Evolutionary conservation across 306 rosid genomes (phyloP), one percentile per base, ranked within the genome.

Genomic region (Cucurbita ficifolia): DNA sequence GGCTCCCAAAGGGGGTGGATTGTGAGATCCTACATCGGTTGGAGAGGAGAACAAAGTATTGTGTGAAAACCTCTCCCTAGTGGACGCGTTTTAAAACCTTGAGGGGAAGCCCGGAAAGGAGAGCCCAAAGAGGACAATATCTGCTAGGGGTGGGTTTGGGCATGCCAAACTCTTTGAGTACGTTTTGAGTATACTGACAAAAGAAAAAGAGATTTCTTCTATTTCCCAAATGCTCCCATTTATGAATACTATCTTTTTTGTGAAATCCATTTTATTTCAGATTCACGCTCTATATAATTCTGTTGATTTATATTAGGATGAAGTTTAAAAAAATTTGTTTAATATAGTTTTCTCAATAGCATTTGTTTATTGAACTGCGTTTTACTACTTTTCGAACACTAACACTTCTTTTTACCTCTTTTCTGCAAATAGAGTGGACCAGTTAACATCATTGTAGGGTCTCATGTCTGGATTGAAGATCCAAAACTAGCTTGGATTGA

Each of bases 381-480:
- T 29, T 45, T 24, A 56, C 35, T 53, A 7, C n/a, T 19, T 17
- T 59, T 42, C 10, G 50, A 42, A 74, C 49, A 7, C 46, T 74
- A 39, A 18, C 54, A 24, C 45, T 67, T 36, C 40, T 60, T 77
- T 39, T 51, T 11, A 52, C 73, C 69, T 40, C 69, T 69, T 39
- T 77, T 70, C 74, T 75, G 67, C 82, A 81, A 83, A 82, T 89
- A 95, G 99, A 88, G 96, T 87, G 90, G 86, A 62, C 93, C 97
- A 36, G 99, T 91, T 68, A 91, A 95, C 80, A 91, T 95, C 55
- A 89, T 95, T 81, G 99, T 88, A 63, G 99, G 97, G 62, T 89
- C 99, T 80, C 99, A 95, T 83, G 97, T 91, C 72, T 95, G 99
- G 99, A 90, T 84, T 82, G 99, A 91, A 87, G 99, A 95, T 86